Percentiles rank a stretch among this genome's conserved stretches.
phyloP scores from a whole-genome alignment of 2,329 filamentous ascomycete species.

The Endocalyx cinctus region DNA sequence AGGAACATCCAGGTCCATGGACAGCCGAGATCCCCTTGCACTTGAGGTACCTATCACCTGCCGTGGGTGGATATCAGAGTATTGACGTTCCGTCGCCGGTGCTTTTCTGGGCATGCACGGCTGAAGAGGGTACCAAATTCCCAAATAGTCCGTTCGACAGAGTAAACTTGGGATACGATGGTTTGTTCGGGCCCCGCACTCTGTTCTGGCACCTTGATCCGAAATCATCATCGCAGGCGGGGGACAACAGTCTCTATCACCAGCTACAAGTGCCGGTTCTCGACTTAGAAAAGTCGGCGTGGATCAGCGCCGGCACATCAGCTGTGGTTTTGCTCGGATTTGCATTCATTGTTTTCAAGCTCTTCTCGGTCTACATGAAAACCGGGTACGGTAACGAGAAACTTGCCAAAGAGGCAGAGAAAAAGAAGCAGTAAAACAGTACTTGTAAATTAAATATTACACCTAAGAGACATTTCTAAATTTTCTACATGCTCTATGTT shows the following conservation, averaged over 20 bases:
- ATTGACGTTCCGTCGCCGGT: conserved; percentile 72
- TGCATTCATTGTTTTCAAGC: conserved; percentile 63
- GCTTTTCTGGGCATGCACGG: conserved; percentile 85
- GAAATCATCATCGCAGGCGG: conserved; percentile 29
- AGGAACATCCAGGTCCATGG: conserved; percentile 44
- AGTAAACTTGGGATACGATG: conserved; percentile 79
- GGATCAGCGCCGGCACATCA: conserved; percentile 52
- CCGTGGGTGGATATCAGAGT: conserved; percentile 46
- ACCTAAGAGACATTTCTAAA: conserved; percentile 2
- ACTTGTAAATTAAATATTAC: not conserved
- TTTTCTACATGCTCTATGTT: conserved; percentile 1
- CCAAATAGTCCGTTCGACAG: conserved; percentile 79
- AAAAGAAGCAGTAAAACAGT: conserved; percentile 22
- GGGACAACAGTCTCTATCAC: conserved; percentile 42
- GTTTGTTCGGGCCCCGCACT: conserved; percentile 69
- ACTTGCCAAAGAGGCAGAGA: conserved; percentile 14
- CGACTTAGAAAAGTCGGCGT: conserved; percentile 43
- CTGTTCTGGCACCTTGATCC: conserved; percentile 77
- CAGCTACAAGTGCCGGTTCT: conserved; percentile 62
- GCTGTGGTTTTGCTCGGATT: conserved; percentile 59
- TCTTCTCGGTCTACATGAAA: conserved; percentile 35
- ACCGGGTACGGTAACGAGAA: conserved; percentile 26
- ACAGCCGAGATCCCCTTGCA: conserved; percentile 75
- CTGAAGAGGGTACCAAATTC: conserved; percentile 63
- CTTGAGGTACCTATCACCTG: conserved; percentile 72